phyloP scores from a whole-genome alignment of 108 stramenopile species.

The Pinguiococcus pyrenoidosus region DNA sequence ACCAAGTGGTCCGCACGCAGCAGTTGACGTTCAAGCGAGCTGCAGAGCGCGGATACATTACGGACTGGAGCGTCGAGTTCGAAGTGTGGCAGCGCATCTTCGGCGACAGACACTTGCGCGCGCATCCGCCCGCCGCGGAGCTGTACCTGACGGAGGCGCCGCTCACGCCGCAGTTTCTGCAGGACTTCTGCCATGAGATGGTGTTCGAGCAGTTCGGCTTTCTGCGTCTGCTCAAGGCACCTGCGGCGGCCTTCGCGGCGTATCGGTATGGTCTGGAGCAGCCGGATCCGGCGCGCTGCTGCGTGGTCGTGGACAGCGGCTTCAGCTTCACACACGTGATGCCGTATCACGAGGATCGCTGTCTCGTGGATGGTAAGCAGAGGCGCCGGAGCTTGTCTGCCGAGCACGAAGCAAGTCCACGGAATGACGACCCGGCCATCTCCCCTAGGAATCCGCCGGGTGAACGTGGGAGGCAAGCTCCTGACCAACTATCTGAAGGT shows the following conservation, averaged over 20 bases:
- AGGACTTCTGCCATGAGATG: conserved; percentile 5
- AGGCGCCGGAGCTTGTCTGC: not conserved
- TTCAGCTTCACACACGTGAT: conserved; percentile 72
- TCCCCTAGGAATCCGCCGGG: conserved; percentile 40
- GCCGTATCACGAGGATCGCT: conserved; percentile 47
- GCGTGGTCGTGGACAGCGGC: conserved; percentile 73
- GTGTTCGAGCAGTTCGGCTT: conserved; percentile 38
- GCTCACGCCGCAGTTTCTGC: conserved; percentile 11
- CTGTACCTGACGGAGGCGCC: conserved; percentile 31
- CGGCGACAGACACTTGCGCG: conserved; percentile 7
- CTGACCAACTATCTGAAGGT: conserved; percentile 79
- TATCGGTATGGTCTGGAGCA: conserved; percentile 16
- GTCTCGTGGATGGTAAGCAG: not conserved
- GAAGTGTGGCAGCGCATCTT: conserved; percentile 30
- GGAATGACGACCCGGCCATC: not conserved
- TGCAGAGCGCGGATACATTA: conserved; percentile 32
- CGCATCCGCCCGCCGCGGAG: conserved; percentile 11
- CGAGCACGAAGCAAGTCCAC: not conserved
- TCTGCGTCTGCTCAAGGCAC: conserved; percentile 17
- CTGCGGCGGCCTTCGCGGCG: conserved; percentile 22
- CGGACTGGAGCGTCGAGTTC: conserved; percentile 30
- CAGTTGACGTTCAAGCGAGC: conserved; percentile 23
- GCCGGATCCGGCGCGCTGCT: conserved; percentile 2
- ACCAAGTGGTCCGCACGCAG: conserved; percentile 17
- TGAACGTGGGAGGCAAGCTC: conserved; percentile 78